phyloP scores from a whole-genome alignment of 768 basidiomycete species.

The Boletus pseudo-olivaceus region DNA sequence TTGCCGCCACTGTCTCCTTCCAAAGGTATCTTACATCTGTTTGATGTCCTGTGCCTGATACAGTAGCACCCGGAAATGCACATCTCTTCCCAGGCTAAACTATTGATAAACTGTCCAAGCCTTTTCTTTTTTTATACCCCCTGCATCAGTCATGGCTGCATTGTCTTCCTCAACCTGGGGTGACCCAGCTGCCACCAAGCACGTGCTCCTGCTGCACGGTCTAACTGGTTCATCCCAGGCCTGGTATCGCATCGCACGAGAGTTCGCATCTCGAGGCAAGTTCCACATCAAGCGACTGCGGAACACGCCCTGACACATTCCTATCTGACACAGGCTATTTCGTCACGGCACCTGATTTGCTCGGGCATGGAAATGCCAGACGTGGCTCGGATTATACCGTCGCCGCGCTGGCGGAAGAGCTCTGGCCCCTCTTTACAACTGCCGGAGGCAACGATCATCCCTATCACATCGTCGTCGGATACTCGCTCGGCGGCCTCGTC shows the following conservation, averaged over 20 bases:
- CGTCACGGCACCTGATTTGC: conserved; percentile 23
- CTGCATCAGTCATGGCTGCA: neutral
- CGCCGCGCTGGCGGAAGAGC: conserved; percentile 9
- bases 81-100: too few relatives aligned
- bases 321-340: conserved; percentile 17
- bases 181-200: conserved; percentile 12
- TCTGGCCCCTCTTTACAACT: conserved; percentile 5
- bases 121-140: too few relatives aligned
- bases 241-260: conserved; percentile 7
- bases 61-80: too few relatives aligned
- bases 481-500: conserved; percentile 21
- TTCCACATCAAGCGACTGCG: neutral
- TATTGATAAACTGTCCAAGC: too few relatives aligned
- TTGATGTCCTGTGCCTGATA: too few relatives aligned
- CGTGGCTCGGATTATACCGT: conserved; percentile 13
- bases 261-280: conserved; percentile 4
- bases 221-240: conserved; percentile 7
- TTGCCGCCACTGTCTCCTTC: too few relatives aligned
- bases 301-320: neutral
- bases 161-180: conserved; percentile 17
- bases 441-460: neutral
- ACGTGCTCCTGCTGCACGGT: conserved; percentile 20
- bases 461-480: conserved; percentile 16
- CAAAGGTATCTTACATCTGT: too few relatives aligned
- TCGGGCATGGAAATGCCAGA: conserved; percentile 17